Evolutionary conservation across 176 grass and related monocot species (phyloP).

Genomic region (Lolium perenne): DNA sequence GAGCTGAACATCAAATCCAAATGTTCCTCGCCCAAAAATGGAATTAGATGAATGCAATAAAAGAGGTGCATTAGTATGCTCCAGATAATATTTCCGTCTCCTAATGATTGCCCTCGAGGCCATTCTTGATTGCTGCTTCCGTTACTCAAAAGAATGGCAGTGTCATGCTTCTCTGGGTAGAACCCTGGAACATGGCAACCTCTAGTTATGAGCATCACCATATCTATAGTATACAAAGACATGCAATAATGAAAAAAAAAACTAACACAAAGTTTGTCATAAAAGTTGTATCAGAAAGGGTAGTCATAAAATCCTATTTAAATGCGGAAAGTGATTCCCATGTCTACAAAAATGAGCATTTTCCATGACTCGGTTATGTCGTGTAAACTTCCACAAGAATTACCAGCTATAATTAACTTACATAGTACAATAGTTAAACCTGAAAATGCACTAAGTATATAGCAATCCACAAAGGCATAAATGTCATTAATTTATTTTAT

Average conservation of each 20-base stretch:
- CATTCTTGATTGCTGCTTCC: conserved; percentile 64
- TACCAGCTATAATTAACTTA: background rate
- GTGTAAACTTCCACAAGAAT: background rate
- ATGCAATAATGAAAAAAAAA: background rate
- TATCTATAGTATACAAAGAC: conserved; percentile 23
- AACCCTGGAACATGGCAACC: conserved; percentile 56
- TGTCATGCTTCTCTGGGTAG: conserved; percentile 54
- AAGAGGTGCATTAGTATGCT: conserved; percentile 39
- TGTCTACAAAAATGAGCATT: background rate
- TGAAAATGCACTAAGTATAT: background rate
- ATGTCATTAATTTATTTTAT: background rate
- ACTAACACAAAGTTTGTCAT: background rate
- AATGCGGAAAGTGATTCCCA: background rate
- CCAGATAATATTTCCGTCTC: conserved; percentile 60
- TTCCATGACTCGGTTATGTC: background rate
- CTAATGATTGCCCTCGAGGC: conserved; percentile 73
- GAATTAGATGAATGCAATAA: conserved; percentile 45
- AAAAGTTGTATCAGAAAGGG: background rate
- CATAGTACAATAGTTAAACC: background rate
- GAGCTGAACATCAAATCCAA: conserved; percentile 49
- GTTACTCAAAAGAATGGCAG: conserved; percentile 51
- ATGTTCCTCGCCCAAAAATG: conserved; percentile 54
- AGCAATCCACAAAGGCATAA: background rate
- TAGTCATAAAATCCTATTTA: background rate
- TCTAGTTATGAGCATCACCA: conserved; percentile 20